These are phyloP conservation scores for Cordyceps tenuipes DNA, from an alignment of 2,329 filamentous ascomycete species.

Conservation along the genomic window DNA sequence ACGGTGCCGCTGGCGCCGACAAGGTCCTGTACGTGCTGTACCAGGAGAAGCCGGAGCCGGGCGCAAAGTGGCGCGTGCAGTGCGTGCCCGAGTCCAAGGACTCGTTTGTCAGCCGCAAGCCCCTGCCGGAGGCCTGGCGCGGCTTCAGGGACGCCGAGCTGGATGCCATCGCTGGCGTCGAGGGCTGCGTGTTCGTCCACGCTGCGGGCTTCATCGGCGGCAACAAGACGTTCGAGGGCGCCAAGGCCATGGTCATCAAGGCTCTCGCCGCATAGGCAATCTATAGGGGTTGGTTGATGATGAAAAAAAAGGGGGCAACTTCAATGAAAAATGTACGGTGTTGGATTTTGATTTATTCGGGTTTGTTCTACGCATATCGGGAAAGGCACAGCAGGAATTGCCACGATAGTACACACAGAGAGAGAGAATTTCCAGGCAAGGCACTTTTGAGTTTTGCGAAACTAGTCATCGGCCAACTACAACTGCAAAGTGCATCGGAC, in stretches of 20 bases:
- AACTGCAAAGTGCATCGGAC: not conserved
- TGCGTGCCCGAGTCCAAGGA: constrained; percentile 77
- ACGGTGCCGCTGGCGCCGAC: constrained; percentile 29
- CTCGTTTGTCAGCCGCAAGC: constrained; percentile 87
- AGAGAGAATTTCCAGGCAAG: not conserved
- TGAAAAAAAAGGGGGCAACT: too few relatives aligned
- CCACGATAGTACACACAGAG: not conserved
- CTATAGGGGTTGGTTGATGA: not conserved
- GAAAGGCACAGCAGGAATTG: not conserved
- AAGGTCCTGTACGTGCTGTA: constrained; percentile 79
- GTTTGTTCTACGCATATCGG: not conserved
- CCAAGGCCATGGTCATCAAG: constrained; percentile 74
- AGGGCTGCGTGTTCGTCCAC: constrained; percentile 84
- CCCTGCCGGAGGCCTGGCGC: constrained; percentile 84
- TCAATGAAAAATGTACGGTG: not conserved
- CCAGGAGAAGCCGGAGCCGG: constrained; percentile 67
- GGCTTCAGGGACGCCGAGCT: constrained; percentile 82
- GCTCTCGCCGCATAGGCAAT: constrained; percentile 43
- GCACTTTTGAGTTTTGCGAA: not conserved
- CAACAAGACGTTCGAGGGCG: constrained; percentile 85
- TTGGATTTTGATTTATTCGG: constrained; percentile 1
- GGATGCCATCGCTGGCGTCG: constrained; percentile 59
- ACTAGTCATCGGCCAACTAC: not conserved
- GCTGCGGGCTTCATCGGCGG: constrained; percentile 94
- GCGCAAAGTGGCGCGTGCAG: constrained; percentile 87